Conservation (phyloP, 2,329 filamentous ascomycete species). For the Graphilbum ipis-grandicollis region DNA sequence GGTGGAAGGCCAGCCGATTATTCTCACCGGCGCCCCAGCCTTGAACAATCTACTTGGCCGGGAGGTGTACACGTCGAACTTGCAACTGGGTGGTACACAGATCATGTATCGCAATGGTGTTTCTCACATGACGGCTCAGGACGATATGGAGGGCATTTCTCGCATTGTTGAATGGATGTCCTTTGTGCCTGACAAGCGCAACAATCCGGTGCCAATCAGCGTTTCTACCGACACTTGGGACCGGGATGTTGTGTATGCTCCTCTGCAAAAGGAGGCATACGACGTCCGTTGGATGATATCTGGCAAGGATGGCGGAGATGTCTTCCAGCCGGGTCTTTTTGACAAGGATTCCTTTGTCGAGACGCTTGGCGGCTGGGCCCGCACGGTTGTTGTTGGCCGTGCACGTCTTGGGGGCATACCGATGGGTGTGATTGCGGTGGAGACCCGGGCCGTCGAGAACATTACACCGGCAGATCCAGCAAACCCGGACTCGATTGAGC, state of each 20-base stretch:
- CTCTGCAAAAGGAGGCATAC: constrained; percentile 67
- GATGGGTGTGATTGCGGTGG: constrained; percentile 94
- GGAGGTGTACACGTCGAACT: constrained; percentile 96
- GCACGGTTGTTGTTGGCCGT: constrained; percentile 90
- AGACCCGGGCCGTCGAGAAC: constrained; percentile 92
- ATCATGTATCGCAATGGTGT: constrained; percentile 99
- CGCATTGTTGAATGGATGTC: constrained; percentile 98
- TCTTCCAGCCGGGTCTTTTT: constrained; percentile 82
- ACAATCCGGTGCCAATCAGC: constrained; percentile 80
- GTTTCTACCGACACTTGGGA: constrained; percentile 80
- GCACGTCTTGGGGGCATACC: constrained; percentile 93
- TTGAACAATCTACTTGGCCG: constrained; percentile 97
- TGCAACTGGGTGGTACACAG: constrained; percentile 98
- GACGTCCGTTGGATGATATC: constrained; percentile 89
- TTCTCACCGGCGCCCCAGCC: constrained; percentile 89
- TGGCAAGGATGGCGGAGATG: constrained; percentile 72
- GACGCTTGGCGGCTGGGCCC: constrained; percentile 89
- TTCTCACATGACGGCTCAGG: constrained; percentile 93
- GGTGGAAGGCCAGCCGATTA: constrained; percentile 97
- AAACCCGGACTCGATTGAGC: constrained; percentile 96
- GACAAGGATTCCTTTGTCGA: constrained; percentile 96
- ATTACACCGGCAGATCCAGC: constrained; percentile 91
- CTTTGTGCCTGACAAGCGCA: constrained; percentile 90
- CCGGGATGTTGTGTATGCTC: constrained; percentile 74
- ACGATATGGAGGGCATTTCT: constrained; percentile 94